Conservation (phyloP, 345 rosid species). For the Pistacia integerrima region DNA sequence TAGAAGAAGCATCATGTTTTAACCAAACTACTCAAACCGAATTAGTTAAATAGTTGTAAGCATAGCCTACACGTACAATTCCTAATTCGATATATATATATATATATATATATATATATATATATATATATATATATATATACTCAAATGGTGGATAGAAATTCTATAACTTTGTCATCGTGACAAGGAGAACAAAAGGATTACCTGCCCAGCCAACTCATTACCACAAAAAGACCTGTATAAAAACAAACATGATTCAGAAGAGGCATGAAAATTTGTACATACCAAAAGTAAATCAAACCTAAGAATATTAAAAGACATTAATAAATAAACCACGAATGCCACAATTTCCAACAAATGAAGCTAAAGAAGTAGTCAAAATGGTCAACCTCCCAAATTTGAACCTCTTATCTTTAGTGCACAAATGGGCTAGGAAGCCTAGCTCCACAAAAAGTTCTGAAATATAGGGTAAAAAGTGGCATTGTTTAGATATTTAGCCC, state of each 20-base stretch:
- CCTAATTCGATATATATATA: neutral
- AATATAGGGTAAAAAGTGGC: no score
- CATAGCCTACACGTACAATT: neutral
- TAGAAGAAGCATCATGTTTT: neutral
- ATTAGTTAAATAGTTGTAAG: neutral
- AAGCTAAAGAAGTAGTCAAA: neutral
- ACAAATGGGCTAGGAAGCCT: no score
- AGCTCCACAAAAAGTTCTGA: no score
- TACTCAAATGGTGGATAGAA: neutral
- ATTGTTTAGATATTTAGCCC: no score
- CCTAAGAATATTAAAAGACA: neutral
- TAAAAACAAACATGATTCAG: constrained; percentile 22
- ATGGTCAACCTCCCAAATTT: neutral
- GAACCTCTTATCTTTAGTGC: neutral
- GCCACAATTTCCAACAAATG: neutral
- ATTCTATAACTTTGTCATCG: neutral
- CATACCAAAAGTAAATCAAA: neutral
- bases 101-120: neutral
- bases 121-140: neutral
- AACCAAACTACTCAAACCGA: neutral
- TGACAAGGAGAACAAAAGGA: neutral
- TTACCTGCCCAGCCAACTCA: constrained; percentile 77
- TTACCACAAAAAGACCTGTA: constrained; percentile 71
- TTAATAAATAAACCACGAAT: neutral
- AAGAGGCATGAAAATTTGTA: neutral